phyloP scores from a whole-genome alignment of 164 flowering plant species.

The Liquidambar formosana region DNA sequence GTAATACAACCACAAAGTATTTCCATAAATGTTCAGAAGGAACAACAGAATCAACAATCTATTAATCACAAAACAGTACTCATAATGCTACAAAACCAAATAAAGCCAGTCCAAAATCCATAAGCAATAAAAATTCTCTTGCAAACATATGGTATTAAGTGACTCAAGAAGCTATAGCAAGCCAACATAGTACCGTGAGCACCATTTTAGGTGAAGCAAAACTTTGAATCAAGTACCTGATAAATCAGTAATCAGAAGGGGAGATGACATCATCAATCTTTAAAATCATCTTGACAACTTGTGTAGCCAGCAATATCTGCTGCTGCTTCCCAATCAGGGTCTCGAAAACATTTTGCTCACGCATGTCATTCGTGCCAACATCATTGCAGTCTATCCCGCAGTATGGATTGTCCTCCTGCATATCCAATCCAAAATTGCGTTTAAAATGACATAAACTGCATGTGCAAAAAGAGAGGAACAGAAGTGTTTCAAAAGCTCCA shows the following conservation, averaged over 20 bases:
- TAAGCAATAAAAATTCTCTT: not conserved
- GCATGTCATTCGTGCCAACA: slow-evolving; percentile 95
- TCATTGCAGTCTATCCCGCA: slow-evolving; percentile 97
- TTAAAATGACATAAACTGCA: not conserved
- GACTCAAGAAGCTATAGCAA: not conserved
- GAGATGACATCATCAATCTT: slow-evolving; percentile 94
- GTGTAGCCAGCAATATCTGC: slow-evolving; percentile 89
- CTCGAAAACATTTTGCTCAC: slow-evolving; percentile 92
- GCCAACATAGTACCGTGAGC: not conserved
- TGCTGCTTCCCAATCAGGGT: slow-evolving; percentile 96
- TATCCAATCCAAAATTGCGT: not conserved
- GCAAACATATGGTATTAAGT: not conserved
- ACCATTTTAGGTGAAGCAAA: not conserved
- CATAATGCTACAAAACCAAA: not conserved
- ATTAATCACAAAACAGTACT: not conserved
- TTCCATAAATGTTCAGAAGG: not conserved
- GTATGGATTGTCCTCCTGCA: slow-evolving; percentile 79
- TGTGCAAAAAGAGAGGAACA: not conserved
- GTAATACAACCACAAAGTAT: not conserved
- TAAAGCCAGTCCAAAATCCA: not conserved
- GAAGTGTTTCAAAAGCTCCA: not conserved
- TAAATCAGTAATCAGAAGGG: slow-evolving; percentile 64
- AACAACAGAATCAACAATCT: not conserved
- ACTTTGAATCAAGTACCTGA: not conserved
- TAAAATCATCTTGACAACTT: slow-evolving; percentile 96